A percentile compares a stretch with the other conserved stretches of the same genome.
Evolutionary conservation across 2,329 filamentous ascomycete species (phyloP).

Genomic region (Alternaria tenuissima): DNA sequence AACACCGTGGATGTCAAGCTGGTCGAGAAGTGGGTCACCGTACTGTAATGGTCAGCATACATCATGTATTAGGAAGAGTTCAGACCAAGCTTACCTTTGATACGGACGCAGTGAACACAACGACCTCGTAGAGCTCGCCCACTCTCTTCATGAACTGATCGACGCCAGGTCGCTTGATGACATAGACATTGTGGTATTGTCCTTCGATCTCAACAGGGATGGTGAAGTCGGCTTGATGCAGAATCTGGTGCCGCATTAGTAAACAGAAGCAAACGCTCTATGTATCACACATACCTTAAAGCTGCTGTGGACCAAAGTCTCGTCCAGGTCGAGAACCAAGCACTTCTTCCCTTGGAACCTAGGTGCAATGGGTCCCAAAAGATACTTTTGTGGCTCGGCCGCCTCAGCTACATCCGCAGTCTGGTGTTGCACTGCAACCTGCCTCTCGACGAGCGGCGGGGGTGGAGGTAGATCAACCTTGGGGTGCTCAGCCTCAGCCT

Average conservation of each 20-base stretch:
- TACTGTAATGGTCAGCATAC: conserved; percentile 67
- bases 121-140: conserved; percentile 96
- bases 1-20: conserved; percentile 95
- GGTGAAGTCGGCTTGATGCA: conserved; percentile 98
- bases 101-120: conserved; percentile 97
- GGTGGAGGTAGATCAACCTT: conserved; percentile 65
- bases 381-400: conserved; percentile 67
- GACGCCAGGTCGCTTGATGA: conserved; percentile 98
- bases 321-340: conserved; percentile 91
- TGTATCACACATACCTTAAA: conserved; percentile 76
- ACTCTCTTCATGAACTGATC: conserved; percentile 99
- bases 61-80: neutral
- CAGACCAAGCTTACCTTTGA: conserved; percentile 74
- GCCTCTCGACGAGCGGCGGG: conserved; percentile 59
- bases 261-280: neutral
- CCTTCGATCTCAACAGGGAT: conserved; percentile 99
- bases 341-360: conserved; percentile 90
- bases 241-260: conserved; percentile 68
- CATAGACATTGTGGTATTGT: conserved; percentile 98
- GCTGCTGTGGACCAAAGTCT: conserved; percentile 96
- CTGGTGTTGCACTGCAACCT: conserved; percentile 50
- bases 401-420: conserved; percentile 53
- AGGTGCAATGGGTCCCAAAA: conserved; percentile 82
- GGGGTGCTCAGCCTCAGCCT: conserved; percentile 38
- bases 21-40: conserved; percentile 92